phyloP scores from a whole-genome alignment of 257 asterid genomes.

The Solanum neorickii region DNA sequence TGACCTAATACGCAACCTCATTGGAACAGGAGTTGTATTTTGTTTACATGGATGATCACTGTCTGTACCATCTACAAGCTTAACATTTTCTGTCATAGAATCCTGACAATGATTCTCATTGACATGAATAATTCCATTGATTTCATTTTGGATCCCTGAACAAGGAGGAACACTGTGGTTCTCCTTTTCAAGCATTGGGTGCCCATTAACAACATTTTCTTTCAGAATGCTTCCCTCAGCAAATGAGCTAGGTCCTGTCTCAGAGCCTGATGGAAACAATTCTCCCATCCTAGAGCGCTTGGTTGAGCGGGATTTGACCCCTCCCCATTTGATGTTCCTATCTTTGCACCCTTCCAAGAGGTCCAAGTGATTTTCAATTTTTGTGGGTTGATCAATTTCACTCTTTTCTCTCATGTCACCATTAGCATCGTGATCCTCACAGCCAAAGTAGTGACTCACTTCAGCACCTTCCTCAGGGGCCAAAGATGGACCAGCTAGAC shows the following conservation, averaged over 20 bases:
- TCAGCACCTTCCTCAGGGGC: conserved; percentile 19
- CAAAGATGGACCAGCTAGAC: conserved; percentile 43
- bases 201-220: conserved; percentile 32
- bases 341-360: conserved; percentile 69
- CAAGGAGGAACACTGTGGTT: conserved; percentile 11
- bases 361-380: conserved; percentile 28
- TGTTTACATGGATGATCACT: conserved; percentile 21
- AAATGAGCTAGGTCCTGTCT: conserved; percentile 28
- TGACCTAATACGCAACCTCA: conserved; percentile 60
- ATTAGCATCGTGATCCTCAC: conserved; percentile 18
- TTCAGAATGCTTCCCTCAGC: conserved; percentile 21
- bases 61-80: conserved; percentile 20
- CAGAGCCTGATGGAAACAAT: conserved; percentile 26
- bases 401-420: conserved; percentile 27
- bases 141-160: conserved; percentile 25
- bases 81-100: conserved; percentile 12
- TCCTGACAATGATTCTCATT: conserved; percentile 14
- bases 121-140: conserved; percentile 17
- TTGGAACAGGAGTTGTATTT: conserved; percentile 31
- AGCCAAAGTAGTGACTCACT: conserved; percentile 11
- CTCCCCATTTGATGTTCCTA: conserved; percentile 78
- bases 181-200: conserved; percentile 19
- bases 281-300: conserved; percentile 64
- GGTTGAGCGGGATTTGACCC: conserved; percentile 70
- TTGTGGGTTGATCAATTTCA: conserved; percentile 17